A percentile compares a stretch with the other conserved stretches of the same genome.
Evolutionary conservation across 352 stramenopile species (phyloP).

Genomic region (Phytophthora uliginosa): DNA sequence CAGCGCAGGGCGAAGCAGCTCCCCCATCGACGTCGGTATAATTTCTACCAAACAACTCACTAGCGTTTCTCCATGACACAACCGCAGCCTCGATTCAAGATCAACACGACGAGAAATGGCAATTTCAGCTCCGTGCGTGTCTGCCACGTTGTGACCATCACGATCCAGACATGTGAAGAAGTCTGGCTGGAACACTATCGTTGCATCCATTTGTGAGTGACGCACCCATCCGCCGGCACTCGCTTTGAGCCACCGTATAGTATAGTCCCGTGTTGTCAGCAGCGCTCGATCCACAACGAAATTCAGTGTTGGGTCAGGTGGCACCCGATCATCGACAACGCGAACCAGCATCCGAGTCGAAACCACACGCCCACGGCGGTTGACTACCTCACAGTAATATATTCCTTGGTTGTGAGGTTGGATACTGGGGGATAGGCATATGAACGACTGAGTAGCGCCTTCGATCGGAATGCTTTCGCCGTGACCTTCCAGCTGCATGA

Average conservation of each 20-base stretch:
- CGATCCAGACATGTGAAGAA: constrained; percentile 61
- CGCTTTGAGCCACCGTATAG: constrained; percentile 47
- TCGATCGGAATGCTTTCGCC: constrained; percentile 39
- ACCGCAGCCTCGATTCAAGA: constrained; percentile 6
- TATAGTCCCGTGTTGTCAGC: constrained; percentile 14
- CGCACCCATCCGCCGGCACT: constrained; percentile 48
- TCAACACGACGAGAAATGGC: constrained; percentile 32
- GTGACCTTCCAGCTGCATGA: constrained; percentile 25
- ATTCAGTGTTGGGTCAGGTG: constrained; percentile 46
- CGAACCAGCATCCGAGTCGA: constrained; percentile 48
- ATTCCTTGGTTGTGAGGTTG: constrained; percentile 64
- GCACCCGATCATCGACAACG: constrained; percentile 60
- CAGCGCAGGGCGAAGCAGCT: constrained; percentile 36
- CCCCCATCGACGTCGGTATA: constrained; percentile 40
- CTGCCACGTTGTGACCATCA: constrained; percentile 54
- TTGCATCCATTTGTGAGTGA: constrained; percentile 29
- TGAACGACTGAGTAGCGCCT: constrained; percentile 50
- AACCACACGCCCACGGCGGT: constrained; percentile 50
- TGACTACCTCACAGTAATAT: constrained; percentile 72
- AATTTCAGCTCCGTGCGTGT: constrained; percentile 62
- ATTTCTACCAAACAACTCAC: constrained; percentile 61
- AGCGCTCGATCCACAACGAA: constrained; percentile 48
- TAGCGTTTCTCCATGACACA: constrained; percentile 42
- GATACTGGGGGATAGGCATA: constrained; percentile 65
- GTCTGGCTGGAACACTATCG: constrained; percentile 59